phyloP scores from a whole-genome alignment of 148 eudicot genomes.

The Chenopodium album region DNA sequence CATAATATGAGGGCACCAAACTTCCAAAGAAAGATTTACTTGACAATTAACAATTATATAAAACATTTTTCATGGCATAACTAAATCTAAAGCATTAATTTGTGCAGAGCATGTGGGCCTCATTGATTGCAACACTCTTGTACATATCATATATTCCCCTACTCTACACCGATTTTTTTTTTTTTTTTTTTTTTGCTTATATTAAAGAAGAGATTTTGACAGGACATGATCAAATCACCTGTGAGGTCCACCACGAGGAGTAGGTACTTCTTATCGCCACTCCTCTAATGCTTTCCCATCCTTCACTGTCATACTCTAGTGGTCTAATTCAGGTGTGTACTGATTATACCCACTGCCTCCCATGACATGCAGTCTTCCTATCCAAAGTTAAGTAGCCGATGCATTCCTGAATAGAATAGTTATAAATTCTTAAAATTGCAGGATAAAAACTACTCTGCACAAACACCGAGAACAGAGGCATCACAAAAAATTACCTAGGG shows the following conservation, averaged over 20 bases:
- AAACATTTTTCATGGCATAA: too few species aligned
- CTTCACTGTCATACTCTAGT: conserved; percentile 95
- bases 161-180: too few species aligned
- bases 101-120: too few species aligned
- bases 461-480: neutral
- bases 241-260: conserved; percentile 99
- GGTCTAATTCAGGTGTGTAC: conserved; percentile 74
- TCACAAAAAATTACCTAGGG: conserved; percentile 58
- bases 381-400: conserved; percentile 97
- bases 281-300: conserved; percentile 89
- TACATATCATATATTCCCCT: too few species aligned
- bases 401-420: conserved; percentile 66
- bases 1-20: too few species aligned
- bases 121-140: too few species aligned
- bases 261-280: conserved; percentile 87
- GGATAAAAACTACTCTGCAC: neutral
- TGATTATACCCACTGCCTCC: conserved; percentile 94
- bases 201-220: neutral
- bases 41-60: too few species aligned
- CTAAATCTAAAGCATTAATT: too few species aligned
- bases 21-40: too few species aligned
- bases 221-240: conserved; percentile 44
- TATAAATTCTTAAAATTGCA: neutral
- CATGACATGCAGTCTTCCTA: conserved; percentile 98
- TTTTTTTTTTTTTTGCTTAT: neutral